Conservation (phyloP, 1,284 basidiomycete genomes). For the Vanrija sp. region DNA sequence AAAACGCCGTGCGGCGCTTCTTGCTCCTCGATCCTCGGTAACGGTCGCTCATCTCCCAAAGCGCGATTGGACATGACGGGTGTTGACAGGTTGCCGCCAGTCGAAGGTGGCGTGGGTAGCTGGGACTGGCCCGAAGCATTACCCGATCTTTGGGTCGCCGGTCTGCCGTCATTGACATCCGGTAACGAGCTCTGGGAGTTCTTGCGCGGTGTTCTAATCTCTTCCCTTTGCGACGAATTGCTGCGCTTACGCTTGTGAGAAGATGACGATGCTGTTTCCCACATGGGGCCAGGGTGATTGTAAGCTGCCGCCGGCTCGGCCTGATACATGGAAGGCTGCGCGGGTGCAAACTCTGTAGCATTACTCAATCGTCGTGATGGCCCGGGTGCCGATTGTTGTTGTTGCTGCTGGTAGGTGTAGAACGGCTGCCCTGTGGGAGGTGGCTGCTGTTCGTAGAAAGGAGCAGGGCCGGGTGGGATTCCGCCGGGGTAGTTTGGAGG, state of each 20-base stretch:
- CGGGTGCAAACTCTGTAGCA: background rate
- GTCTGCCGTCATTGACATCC: background rate
- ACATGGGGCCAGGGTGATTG: slow-evolving; percentile 1
- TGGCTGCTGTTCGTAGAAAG: slow-evolving; percentile 1
- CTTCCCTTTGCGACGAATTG: slow-evolving; percentile 2
- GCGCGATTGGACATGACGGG: background rate
- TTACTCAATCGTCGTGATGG: slow-evolving; percentile 8
- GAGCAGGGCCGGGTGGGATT: background rate
- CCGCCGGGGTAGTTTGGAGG: background rate
- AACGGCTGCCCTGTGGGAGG: background rate
- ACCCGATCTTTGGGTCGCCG: too few relatives aligned
- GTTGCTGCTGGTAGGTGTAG: slow-evolving; percentile 2
- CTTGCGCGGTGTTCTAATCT: slow-evolving; percentile 6
- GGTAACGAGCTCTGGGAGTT: background rate
- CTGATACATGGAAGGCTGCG: background rate
- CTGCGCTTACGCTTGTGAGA: slow-evolving; percentile 19
- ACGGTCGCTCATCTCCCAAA: too few relatives aligned
- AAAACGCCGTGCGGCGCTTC: slow-evolving; percentile 23
- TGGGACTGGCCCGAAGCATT: background rate
- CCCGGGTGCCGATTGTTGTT: background rate
- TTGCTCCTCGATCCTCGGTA: background rate
- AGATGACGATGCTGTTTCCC: slow-evolving; percentile 3
- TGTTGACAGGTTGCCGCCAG: slow-evolving; percentile 5
- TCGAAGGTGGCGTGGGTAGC: slow-evolving; percentile 11
- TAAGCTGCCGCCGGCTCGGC: background rate